Evolutionary conservation across 176 grass and related monocot genomes (phyloP).

Genomic region (Oryza punctata): DNA sequence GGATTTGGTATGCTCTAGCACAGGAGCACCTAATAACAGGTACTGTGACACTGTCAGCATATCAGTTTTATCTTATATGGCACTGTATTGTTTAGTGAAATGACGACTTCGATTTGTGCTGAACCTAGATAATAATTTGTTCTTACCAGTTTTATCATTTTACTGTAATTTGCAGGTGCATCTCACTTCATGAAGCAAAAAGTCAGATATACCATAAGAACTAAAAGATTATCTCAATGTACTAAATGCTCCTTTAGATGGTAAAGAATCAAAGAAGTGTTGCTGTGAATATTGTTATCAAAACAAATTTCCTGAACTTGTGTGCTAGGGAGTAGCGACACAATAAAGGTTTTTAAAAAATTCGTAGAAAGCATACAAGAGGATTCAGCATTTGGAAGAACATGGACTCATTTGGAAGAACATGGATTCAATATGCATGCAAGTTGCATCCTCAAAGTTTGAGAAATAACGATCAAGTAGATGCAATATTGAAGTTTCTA

Average conservation of each 20-base stretch:
- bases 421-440: not conserved
- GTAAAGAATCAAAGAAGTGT: not conserved
- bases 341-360: not conserved
- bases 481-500: not conserved
- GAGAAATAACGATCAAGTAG: not conserved
- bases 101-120: not conserved
- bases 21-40: not conserved
- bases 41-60: not conserved
- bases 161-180: conserved; percentile 13
- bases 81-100: conserved; percentile 1
- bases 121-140: not conserved
- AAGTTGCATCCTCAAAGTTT: not conserved
- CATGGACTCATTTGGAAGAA: not conserved
- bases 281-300: not conserved
- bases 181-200: no score
- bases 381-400: not conserved
- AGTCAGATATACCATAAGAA: no score
- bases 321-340: not conserved
- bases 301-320: not conserved
- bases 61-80: not conserved
- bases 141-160: not conserved
- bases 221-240: not conserved
- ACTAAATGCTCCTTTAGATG: not conserved
- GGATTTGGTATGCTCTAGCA: conserved; percentile 20
- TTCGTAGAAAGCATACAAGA: not conserved